These are phyloP conservation scores for Bretschneidera sinensis DNA, from an alignment of 345 rosid genomes.

Conservation along the genomic window DNA sequence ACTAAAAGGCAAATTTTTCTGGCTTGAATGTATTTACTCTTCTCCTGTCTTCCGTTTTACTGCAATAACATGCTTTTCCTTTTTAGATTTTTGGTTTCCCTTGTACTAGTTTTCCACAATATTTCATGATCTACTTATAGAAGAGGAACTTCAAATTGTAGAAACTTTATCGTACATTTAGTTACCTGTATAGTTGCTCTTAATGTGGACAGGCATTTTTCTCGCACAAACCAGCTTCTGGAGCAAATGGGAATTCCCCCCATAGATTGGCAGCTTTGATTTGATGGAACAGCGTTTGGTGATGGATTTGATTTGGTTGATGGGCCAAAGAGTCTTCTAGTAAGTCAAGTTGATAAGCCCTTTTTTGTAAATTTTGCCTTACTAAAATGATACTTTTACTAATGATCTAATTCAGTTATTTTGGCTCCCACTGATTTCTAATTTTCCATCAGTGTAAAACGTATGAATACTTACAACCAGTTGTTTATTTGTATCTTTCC, in stretches of 20 bases:
- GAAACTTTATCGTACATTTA: too few relatives aligned
- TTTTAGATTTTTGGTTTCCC: slow-evolving; percentile 4
- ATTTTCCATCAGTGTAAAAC: too few relatives aligned
- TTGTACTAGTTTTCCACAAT: neutral
- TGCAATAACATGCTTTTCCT: neutral
- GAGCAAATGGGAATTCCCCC: slow-evolving; percentile 58
- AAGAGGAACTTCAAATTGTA: too few relatives aligned
- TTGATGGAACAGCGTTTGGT: slow-evolving; percentile 3
- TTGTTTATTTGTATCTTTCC: too few relatives aligned
- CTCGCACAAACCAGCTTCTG: slow-evolving; percentile 72
- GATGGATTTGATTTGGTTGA: slow-evolving; percentile 2
- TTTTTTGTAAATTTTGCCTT: neutral
- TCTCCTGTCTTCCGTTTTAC: neutral
- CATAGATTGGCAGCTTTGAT: slow-evolving; percentile 86
- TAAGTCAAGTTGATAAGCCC: neutral
- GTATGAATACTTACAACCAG: too few relatives aligned
- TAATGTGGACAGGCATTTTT: slow-evolving; percentile 70
- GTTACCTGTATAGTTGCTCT: neutral
- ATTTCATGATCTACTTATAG: neutral
- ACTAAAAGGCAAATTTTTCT: too few relatives aligned
- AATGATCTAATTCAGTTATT: too few relatives aligned
- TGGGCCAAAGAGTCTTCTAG: neutral
- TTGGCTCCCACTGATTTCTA: too few relatives aligned
- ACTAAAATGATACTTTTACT: too few relatives aligned
- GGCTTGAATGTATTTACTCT: neutral